Base-by-base conservation (phyloP, 2,329 filamentous ascomycete species). In the Alternaria sp. region DNA sequence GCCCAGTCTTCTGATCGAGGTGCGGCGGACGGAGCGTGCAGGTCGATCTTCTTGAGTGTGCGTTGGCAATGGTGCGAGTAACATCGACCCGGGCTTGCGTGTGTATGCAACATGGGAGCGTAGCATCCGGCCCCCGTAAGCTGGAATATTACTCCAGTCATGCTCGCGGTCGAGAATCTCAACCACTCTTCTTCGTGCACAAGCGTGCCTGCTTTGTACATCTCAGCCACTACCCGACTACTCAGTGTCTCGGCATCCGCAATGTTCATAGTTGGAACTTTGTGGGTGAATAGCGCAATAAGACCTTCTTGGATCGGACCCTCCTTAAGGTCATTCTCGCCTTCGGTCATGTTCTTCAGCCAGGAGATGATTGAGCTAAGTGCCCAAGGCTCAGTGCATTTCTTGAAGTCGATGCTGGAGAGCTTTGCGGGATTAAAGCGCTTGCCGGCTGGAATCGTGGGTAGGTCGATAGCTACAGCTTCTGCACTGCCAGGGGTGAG, bases 221-320 rank as follows among this genome's bases (percentile, higher is more conserved):
- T 96, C 50, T 90, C 88, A 58, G 89, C 85, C 3, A 97, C 89
- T 0, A 97, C 92, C 44, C 88, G 89, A 62, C 88, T 87, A 65
- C 92, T 93, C 55, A 99, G 84, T 1, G 90, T 91, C 78, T 99
- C 96, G 0, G 96, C 96, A 83, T 99, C 96, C 6, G 95, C 94
- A 45, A 96, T 95, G 72, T 99, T 98, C 93, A 99, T 97, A 0
- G 94, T 99, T 0, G 96, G 94, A 1, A 99, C 94, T 80, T 97
- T 98, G 81, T 92, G 88, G 2, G 93, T 97, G 78, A 99, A 98
- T 7, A 99, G 84, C 28, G 90, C 92, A 45, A 97, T 90, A 45
- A 99, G 85, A 3, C 93, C 94, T 70, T 98, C 94, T 62, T 93
- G 90, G 55, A 99, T 89, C 2, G 92, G 90, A 74, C 93, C 92